Evolutionary conservation across 495 filamentous ascomycete genomes (phyloP).

Genomic region (Aspergillus nanangensis): DNA sequence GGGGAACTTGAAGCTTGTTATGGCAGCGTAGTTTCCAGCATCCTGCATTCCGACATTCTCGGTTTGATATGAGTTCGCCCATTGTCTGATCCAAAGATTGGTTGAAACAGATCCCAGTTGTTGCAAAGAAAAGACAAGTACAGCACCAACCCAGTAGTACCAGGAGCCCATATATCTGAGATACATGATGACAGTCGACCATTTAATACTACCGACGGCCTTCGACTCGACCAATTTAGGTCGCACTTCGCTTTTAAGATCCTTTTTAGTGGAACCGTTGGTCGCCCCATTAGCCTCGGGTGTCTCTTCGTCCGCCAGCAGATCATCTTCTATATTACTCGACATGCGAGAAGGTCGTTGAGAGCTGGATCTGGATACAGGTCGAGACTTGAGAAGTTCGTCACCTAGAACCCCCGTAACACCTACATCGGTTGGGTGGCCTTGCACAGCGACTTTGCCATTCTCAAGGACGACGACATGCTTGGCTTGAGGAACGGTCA

Average conservation of each 20-base stretch:
- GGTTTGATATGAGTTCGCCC: slow-evolving; percentile 63
- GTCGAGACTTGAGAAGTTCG: slow-evolving; percentile 68
- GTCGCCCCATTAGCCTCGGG: slow-evolving; percentile 22
- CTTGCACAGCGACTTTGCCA: slow-evolving; percentile 73
- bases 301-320: slow-evolving; percentile 10
- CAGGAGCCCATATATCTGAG: slow-evolving; percentile 84
- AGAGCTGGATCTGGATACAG: slow-evolving; percentile 61
- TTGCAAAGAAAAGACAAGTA: slow-evolving; percentile 69
- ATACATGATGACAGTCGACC: slow-evolving; percentile 79
- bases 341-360: slow-evolving; percentile 68
- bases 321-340: slow-evolving; percentile 45
- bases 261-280: slow-evolving; percentile 33
- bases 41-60: slow-evolving; percentile 19
- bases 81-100: slow-evolving; percentile 91
- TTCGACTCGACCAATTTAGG: slow-evolving; percentile 66
- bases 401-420: slow-evolving; percentile 82
- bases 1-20: slow-evolving; percentile 34
- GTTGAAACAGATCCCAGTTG: slow-evolving; percentile 80
- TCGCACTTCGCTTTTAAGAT: slow-evolving; percentile 46
- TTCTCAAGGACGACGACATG: slow-evolving; percentile 85
- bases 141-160: slow-evolving; percentile 84
- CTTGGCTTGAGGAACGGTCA: slow-evolving; percentile 74
- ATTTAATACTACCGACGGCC: slow-evolving; percentile 78
- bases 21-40: slow-evolving; percentile 36
- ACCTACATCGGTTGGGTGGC: slow-evolving; percentile 69